phyloP scores from a whole-genome alignment of 2,329 filamentous ascomycete genomes.

The Ascosphaera aggregata region DNA sequence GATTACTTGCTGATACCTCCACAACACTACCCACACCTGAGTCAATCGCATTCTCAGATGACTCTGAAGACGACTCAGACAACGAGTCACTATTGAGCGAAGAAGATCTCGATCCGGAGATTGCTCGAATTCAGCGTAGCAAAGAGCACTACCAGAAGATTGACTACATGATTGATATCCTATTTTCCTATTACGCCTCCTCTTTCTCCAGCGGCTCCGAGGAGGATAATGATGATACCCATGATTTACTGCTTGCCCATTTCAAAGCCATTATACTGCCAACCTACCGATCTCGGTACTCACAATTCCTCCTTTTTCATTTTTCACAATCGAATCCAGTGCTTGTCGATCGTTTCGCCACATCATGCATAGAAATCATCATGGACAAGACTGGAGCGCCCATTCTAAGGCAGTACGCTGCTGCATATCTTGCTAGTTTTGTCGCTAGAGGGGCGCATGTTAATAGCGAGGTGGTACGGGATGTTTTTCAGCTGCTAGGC shows the following conservation, averaged over 20 bases:
- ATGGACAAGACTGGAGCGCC: conserved; percentile 46
- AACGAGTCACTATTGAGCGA: conserved; percentile 36
- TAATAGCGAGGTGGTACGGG: conserved; percentile 49
- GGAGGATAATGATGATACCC: conserved; percentile 44
- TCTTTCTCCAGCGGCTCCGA: conserved; percentile 46
- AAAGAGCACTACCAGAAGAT: conserved; percentile 75
- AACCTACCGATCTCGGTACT: conserved; percentile 76
- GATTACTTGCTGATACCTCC: conserved; percentile 18
- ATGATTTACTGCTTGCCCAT: conserved; percentile 60
- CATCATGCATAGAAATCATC: conserved; percentile 48
- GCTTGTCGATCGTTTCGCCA: conserved; percentile 63
- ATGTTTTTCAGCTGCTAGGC: conserved; percentile 59
- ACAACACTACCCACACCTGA: conserved; percentile 11
- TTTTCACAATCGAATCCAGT: conserved; percentile 64
- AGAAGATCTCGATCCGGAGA: conserved; percentile 28
- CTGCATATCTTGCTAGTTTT: conserved; percentile 84
- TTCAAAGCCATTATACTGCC: conserved; percentile 77
- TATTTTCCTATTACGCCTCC: conserved; percentile 64
- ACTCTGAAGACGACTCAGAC: conserved; percentile 38
- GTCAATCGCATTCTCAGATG: conserved; percentile 5
- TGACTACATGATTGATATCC: conserved; percentile 65
- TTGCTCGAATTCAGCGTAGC: conserved; percentile 37
- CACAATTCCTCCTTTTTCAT: conserved; percentile 90
- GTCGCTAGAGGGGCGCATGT: conserved; percentile 76
- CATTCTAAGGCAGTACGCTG: conserved; percentile 59